A percentile compares a stretch with the other conserved stretches of the same genome.
Conservation (phyloP, 345 rosid species). For the Eucalyptus curtisii region DNA sequence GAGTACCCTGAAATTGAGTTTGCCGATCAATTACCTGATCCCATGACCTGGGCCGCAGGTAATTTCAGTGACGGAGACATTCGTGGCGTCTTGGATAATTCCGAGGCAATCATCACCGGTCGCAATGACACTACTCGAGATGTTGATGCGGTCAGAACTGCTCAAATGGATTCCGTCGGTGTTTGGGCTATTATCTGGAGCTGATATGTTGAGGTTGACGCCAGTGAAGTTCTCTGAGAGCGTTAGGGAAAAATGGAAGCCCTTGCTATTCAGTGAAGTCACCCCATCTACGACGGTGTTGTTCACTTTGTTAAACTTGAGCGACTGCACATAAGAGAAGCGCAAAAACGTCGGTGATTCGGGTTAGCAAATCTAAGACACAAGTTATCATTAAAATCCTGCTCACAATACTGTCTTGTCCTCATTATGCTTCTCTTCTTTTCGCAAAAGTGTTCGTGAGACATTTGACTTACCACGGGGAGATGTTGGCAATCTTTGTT, state of each 20-base stretch:
- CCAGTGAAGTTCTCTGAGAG: background rate
- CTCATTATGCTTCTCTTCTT: background rate
- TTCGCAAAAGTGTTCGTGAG: background rate
- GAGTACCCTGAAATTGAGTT: background rate
- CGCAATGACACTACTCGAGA: conserved; percentile 7
- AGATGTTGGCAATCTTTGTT: conserved; percentile 15
- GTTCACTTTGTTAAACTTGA: conserved; percentile 19
- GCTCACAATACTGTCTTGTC: background rate
- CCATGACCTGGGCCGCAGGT: conserved; percentile 46
- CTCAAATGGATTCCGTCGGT: conserved; percentile 42
- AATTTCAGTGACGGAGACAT: conserved; percentile 1
- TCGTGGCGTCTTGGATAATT: conserved; percentile 14
- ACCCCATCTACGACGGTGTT: conserved; percentile 16
- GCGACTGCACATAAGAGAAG: conserved; percentile 14
- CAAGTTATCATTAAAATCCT: background rate
- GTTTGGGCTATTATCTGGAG: conserved; percentile 44
- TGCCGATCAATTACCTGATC: background rate
- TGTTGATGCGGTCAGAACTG: background rate
- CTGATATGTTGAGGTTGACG: conserved; percentile 19
- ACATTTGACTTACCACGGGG: conserved; percentile 24
- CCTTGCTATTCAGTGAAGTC: conserved; percentile 33
- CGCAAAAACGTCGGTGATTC: background rate
- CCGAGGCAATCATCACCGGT: conserved; percentile 46
- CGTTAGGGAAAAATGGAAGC: conserved; percentile 36
- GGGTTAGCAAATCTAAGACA: background rate